These are phyloP conservation scores for Aspergillus ochraceus DNA, from an alignment of 2,329 filamentous ascomycete species.

Conservation along the genomic window DNA sequence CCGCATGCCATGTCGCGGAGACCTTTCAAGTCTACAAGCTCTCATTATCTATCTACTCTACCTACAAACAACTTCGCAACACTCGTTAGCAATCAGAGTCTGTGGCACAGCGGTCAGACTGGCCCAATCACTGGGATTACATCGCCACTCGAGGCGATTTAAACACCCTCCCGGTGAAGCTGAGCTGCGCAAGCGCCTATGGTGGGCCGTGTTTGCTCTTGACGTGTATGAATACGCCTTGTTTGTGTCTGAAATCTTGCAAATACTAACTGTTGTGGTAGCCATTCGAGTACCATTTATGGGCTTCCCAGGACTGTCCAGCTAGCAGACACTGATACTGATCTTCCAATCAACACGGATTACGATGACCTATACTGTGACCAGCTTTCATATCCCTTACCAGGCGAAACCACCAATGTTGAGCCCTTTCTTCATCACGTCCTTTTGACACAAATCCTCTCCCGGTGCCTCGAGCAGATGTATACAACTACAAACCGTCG, in stretches of 20 bases:
- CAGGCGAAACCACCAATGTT: background rate
- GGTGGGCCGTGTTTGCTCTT: constrained; percentile 2
- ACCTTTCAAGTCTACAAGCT: background rate
- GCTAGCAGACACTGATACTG: background rate
- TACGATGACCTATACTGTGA: background rate
- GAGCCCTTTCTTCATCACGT: background rate
- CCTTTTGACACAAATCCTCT: background rate
- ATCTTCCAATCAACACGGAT: background rate
- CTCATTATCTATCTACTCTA: background rate
- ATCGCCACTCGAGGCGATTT: constrained; percentile 1
- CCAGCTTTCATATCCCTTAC: background rate
- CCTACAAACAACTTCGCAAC: background rate
- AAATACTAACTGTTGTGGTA: background rate
- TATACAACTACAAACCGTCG: constrained; percentile 4
- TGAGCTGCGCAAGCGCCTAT: constrained; percentile 1
- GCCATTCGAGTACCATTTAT: background rate
- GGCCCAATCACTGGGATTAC: background rate
- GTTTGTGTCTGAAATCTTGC: background rate
- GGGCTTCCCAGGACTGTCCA: constrained; percentile 1
- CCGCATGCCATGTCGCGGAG: background rate
- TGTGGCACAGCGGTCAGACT: background rate
- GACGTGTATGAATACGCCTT: background rate
- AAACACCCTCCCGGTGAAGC: background rate
- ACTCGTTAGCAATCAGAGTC: background rate
- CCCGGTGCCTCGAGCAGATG: background rate